A percentile compares a stretch with the other conserved stretches of the same genome.
Conservation (phyloP, 208 protist genomes). For the Naegleria gruberi region DNA sequence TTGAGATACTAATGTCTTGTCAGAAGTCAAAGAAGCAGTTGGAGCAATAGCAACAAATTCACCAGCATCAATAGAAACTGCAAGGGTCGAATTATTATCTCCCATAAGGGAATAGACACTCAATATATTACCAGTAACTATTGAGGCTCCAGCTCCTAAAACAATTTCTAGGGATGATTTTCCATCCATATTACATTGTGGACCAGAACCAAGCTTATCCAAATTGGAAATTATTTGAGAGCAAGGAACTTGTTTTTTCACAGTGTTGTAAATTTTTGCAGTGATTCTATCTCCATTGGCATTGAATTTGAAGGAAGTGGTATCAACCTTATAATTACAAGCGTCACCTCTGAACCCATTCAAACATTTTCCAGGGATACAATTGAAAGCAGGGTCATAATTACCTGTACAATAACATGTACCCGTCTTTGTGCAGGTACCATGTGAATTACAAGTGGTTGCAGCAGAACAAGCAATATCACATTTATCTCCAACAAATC, state of each 20-base stretch:
- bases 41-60: background rate
- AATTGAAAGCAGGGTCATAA: background rate
- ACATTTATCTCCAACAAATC: background rate
- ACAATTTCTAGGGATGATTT: background rate
- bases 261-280: background rate
- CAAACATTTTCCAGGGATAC: background rate
- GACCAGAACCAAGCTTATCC: background rate
- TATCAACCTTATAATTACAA: background rate
- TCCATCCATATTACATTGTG: too few relatives aligned
- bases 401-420: background rate
- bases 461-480: background rate
- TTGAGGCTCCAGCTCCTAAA: background rate
- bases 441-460: background rate
- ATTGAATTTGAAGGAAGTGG: background rate
- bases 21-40: background rate
- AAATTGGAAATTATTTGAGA: background rate
- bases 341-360: background rate
- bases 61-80: background rate
- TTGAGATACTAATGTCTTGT: background rate
- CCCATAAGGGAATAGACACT: background rate
- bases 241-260: background rate
- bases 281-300: background rate
- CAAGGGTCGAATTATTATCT: background rate
- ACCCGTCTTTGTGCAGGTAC: background rate
- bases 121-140: background rate